Evolutionary conservation across 495 filamentous ascomycete species (phyloP).

Genomic region (Tuber indicum): DNA sequence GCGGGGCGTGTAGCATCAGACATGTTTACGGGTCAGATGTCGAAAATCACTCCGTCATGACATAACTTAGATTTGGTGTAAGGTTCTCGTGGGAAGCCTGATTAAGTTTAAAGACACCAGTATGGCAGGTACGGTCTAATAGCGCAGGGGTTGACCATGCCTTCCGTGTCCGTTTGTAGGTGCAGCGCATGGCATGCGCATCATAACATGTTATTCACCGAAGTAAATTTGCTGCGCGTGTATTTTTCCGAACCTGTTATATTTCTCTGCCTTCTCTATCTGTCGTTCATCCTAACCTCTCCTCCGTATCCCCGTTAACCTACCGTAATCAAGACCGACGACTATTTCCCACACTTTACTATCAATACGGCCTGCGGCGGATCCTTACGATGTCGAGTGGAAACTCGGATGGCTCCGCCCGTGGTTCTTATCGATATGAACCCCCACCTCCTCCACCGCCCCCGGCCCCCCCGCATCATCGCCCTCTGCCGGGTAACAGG

Average conservation of each 20-base stretch:
- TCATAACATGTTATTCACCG: slow-evolving; percentile 4
- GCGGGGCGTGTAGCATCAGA: not conserved
- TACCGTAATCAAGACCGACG: not conserved
- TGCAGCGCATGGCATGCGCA: not conserved
- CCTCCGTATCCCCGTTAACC: not conserved
- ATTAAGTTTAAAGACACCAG: not conserved
- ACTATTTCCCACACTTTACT: not conserved
- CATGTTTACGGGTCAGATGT: not conserved
- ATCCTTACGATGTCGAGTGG: slow-evolving; percentile 4
- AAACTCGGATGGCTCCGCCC: not conserved
- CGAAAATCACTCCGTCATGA: not conserved
- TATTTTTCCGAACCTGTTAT: slow-evolving; percentile 1
- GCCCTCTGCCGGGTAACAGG: slow-evolving; percentile 1
- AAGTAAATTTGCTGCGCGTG: slow-evolving; percentile 1
- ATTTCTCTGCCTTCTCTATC: not conserved
- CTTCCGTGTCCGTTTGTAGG: not conserved
- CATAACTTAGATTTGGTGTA: not conserved
- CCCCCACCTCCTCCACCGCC: slow-evolving; percentile 3
- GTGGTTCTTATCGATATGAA: not conserved
- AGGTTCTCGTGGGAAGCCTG: not conserved
- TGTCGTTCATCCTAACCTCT: not conserved
- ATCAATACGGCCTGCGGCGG: not conserved
- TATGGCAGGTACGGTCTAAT: slow-evolving; percentile 1
- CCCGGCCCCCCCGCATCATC: not conserved
- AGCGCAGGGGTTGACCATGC: not conserved